Base-by-base conservation (phyloP, 768 basidiomycete genomes). In the Tricholomella constricta region DNA sequence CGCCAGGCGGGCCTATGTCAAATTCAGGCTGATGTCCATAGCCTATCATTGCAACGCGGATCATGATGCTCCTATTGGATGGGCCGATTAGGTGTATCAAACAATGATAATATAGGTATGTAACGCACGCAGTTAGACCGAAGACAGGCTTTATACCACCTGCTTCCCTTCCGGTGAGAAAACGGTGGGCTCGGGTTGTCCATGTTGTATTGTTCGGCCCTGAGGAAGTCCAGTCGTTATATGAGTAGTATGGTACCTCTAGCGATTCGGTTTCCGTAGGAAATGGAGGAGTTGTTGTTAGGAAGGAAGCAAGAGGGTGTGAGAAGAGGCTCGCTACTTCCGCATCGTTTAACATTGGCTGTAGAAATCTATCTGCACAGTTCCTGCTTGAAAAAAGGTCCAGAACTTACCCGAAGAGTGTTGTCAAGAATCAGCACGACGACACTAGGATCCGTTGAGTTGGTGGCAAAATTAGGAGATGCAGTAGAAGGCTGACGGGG, bases 101-200 rank as follows among this genome's bases (percentile, higher is more conserved):
- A 14, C 38, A 19, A 29, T 29, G 55, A 48, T 35, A 17, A 42
- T 7, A 11, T 8, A 11, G 20, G 43, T 42, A 23, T 29, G 38
- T 9, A 6, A 80, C 88, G 57, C 65, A 94, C 91, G 92, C 84
- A 25, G 93, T 96, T 8, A 96, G 70, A 7, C 93, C 93, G 59
- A 85, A 91, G 0, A 95, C 82, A n/a, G 93, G 93, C 62, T 92
- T 94, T 12, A 91, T 81, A 0, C 93, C 92, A 12, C 86, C 85
- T 2, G 79, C 83, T 65, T 96, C 93, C 36, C 92, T 74, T 0
- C 94, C 94, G 1, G 93, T 96, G 45, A 94, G 74, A 73, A 96
- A 96, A 15, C 78, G 74, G 69, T 95, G 93, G 57, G 84, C 76
- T 20, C 91, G 82, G 15, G 78, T 72, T 6, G 64, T 65, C 35